These are phyloP conservation scores for thale cress (Arabidopsis thaliana) DNA, from an alignment of 345 rosid species.

Conservation along the genomic window TAIR10.1 NC_003074.8:8898001-8898500, in stretches of 20 bases:
- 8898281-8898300: background rate
- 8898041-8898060: no score
- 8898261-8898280: no score
- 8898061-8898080: background rate
- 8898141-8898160: background rate
- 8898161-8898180: constrained; percentile 3
- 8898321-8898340: no score
- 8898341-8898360: no score
- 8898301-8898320: no score
- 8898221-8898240: background rate
- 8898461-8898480: no score
- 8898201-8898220: background rate
- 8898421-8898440: no score
- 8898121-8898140: background rate
- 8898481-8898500: background rate
- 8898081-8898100: background rate
- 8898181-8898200: background rate
- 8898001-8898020: background rate
- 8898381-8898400: no score
- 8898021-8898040: no score
- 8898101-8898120: background rate
- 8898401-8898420: no score
- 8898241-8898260: background rate
- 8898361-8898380: no score
- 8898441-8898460: background rate